phyloP scores from a whole-genome alignment of 352 stramenopile genomes.

The Stephanocyclus meneghinianus region DNA sequence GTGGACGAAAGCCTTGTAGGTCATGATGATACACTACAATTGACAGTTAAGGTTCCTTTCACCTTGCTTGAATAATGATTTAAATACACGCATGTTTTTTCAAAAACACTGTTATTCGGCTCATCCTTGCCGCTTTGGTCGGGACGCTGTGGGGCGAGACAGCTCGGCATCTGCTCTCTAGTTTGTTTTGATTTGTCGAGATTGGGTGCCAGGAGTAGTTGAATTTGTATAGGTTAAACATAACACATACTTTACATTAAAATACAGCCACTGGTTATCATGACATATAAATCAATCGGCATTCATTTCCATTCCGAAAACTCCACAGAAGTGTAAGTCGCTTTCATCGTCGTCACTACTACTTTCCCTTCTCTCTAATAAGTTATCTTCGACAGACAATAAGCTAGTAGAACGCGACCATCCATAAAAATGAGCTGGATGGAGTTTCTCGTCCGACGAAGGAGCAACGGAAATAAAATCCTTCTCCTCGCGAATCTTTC shows the following conservation, averaged over 20 bases:
- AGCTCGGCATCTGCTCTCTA: too few species aligned
- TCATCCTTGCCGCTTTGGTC: too few species aligned
- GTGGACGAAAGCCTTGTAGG: not conserved
- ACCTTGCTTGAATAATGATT: too few species aligned
- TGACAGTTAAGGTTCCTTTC: too few species aligned
- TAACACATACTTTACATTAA: conserved; percentile 15
- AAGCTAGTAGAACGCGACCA: conserved; percentile 4
- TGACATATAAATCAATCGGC: not conserved
- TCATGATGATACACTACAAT: too few species aligned
- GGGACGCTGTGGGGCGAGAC: too few species aligned
- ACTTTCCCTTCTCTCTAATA: not conserved
- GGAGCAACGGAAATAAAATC: conserved; percentile 24
- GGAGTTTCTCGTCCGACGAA: conserved; percentile 23
- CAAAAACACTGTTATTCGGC: not conserved
- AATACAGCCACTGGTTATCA: not conserved
- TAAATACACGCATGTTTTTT: not conserved
- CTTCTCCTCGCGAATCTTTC: conserved; percentile 24
- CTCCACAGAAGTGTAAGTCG: conserved; percentile 16
- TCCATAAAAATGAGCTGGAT: conserved; percentile 34
- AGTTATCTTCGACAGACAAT: conserved; percentile 1
- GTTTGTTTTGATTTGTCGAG: too few species aligned
- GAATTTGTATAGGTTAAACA: too few species aligned
- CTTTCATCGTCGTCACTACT: conserved; percentile 10
- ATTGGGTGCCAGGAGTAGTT: too few species aligned
- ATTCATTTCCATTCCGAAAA: conserved; percentile 31